Evolutionary conservation across 176 grass and related monocot species (phyloP).

Genomic region (Eleusine coracana): DNA sequence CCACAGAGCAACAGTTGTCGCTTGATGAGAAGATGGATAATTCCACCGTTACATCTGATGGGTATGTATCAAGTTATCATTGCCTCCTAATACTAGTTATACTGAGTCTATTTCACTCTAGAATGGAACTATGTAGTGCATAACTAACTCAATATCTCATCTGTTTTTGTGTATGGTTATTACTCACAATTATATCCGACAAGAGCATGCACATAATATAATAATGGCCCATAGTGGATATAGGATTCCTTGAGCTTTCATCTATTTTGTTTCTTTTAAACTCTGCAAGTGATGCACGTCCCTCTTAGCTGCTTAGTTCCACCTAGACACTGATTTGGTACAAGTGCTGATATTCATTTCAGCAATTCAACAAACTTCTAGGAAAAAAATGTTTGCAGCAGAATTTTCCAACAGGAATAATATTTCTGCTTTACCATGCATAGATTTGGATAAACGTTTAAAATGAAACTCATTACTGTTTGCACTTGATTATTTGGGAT

Average conservation of each 20-base stretch:
- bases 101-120: background rate
- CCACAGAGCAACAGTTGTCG: conserved; percentile 65
- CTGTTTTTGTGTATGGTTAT: background rate
- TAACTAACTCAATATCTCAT: background rate
- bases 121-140: background rate
- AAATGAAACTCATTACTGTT: background rate
- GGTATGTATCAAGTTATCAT: conserved; percentile 45
- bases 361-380: background rate
- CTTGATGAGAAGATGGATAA: conserved; percentile 70
- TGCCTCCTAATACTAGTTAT: background rate
- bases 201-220: background rate
- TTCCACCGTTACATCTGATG: conserved; percentile 55
- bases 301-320: too few species aligned
- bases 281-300: background rate
- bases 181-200: background rate
- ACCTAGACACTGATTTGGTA: background rate
- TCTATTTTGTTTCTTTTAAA: background rate
- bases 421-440: background rate
- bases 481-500: background rate
- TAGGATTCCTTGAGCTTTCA: background rate
- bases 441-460: background rate
- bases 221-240: background rate
- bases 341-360: background rate
- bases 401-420: background rate
- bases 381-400: background rate